Base-by-base conservation (phyloP, 495 filamentous ascomycete species). In the Aspergillus asperescens region DNA sequence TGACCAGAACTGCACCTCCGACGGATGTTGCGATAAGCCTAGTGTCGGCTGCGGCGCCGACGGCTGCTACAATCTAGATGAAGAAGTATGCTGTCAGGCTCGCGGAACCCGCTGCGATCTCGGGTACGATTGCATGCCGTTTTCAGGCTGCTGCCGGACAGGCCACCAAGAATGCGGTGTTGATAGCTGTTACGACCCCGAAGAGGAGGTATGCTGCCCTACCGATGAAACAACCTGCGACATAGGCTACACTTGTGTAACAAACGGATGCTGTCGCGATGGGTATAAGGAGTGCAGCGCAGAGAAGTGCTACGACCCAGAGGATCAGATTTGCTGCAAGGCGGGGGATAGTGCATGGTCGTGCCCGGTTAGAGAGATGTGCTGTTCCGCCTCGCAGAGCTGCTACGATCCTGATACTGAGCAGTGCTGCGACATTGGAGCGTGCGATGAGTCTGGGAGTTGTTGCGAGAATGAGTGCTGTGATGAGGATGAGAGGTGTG, bases 401-500 rank as follows among this genome's bases (percentile, higher is more conserved):
- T 31, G 43, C 27, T 46, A 46, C 19, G 16, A 46, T n/a, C 43
- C 41, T 1, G 27, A 16, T 15, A 46, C 43, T 1, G 43, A 46
- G 13, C 5, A 4, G n/a, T 46, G 25, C 16, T 46, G 43, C 12
- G 43, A 46, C 5, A n/a, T 19, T 3, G 43, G 43, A 12, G 43
- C 43, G 7, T 46, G 43, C 16, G 7, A 15, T 1, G 10, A 20
- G 3, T 24, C 9, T 1, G 27, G 43, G n/a, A 46, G 25, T 8
- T 46, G 43, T 18, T 46, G 43, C 25, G 24, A 20, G 27, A 7
- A 46, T 4, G 25, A 46, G 27, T 46, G 43, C 24, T 46, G 43
- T 13, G 43, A 28, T 46, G 24, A 15, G n/a, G 43, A 20, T 18
- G 15, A 31, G 43, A 31, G 15, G 12, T 46, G 43, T 32, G 43